Percentiles rank a stretch among this genome's conserved stretches.
Conservation (phyloP, 1,284 basidiomycete genomes). For the Polyporus tsugae region DNA sequence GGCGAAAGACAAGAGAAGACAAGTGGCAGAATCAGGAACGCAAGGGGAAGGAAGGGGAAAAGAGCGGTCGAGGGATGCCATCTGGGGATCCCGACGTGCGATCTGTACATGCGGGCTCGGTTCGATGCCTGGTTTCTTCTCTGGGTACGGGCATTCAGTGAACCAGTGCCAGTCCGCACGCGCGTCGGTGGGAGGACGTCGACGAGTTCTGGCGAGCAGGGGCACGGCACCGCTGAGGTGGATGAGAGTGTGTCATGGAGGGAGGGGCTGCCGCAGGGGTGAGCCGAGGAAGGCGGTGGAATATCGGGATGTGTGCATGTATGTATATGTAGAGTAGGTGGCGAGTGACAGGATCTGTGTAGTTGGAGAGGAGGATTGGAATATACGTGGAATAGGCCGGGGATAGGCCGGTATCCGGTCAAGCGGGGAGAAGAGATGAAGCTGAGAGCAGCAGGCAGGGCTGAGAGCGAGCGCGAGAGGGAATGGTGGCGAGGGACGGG, state of each 20-base stretch:
- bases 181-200: background rate
- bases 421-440: background rate
- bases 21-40: conserved; percentile 10
- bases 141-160: background rate
- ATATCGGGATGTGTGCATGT: background rate
- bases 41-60: conserved; percentile 3
- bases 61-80: conserved; percentile 9
- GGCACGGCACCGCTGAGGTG: background rate
- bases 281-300: background rate
- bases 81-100: conserved; percentile 9
- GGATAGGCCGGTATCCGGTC: background rate
- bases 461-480: background rate
- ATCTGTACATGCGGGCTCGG: conserved; percentile 1
- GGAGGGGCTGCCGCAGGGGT: background rate
- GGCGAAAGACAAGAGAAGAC: background rate
- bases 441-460: background rate
- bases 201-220: conserved; percentile 7
- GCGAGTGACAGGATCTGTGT: conserved; percentile 1
- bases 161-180: background rate
- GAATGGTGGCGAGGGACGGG: background rate
- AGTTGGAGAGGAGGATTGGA: background rate
- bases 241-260: background rate
- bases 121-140: background rate
- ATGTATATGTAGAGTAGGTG: background rate
- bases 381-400: background rate